Evolutionary conservation across 2,329 filamentous ascomycete species (phyloP).

Genomic region (Arthrobotrys entomopaga): DNA sequence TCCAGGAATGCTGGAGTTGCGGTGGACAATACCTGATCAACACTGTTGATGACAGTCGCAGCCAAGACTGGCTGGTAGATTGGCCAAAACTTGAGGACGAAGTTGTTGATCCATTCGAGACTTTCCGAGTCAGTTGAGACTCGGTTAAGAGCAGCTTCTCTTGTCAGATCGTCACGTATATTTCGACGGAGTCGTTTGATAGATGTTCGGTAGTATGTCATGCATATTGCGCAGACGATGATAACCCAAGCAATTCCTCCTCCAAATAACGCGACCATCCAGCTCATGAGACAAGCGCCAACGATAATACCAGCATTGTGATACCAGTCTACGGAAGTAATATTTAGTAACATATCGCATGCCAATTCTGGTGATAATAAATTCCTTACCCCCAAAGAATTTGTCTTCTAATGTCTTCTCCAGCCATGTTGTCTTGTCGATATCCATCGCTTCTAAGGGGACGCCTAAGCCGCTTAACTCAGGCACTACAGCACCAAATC

Average conservation of each 20-base stretch:
- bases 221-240: slow-evolving; percentile 88
- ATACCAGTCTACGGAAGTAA: slow-evolving; percentile 82
- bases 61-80: slow-evolving; percentile 96
- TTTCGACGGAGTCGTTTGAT: slow-evolving; percentile 92
- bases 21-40: slow-evolving; percentile 94
- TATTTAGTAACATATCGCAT: slow-evolving; percentile 11
- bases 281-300: slow-evolving; percentile 89
- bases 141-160: slow-evolving; percentile 85
- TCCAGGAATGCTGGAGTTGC: slow-evolving; percentile 92
- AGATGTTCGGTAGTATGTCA: slow-evolving; percentile 96
- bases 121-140: slow-evolving; percentile 92
- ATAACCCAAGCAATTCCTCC: slow-evolving; percentile 94
- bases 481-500: slow-evolving; percentile 69
- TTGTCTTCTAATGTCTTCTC: slow-evolving; percentile 86
- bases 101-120: slow-evolving; percentile 99
- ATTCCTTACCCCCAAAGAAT: slow-evolving; percentile 81
- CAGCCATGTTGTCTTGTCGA: slow-evolving; percentile 82
- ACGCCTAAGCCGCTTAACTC: slow-evolving; percentile 48
- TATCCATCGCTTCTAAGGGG: slow-evolving; percentile 53
- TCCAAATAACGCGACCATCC: slow-evolving; percentile 87
- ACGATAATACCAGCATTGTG: slow-evolving; percentile 95
- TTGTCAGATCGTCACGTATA: slow-evolving; percentile 90
- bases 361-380: not conserved
- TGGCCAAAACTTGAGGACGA: slow-evolving; percentile 98
- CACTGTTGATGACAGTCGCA: slow-evolving; percentile 88